phyloP scores from a whole-genome alignment of 78 protist species.

The Dictyostelium brefeldianum region DNA sequence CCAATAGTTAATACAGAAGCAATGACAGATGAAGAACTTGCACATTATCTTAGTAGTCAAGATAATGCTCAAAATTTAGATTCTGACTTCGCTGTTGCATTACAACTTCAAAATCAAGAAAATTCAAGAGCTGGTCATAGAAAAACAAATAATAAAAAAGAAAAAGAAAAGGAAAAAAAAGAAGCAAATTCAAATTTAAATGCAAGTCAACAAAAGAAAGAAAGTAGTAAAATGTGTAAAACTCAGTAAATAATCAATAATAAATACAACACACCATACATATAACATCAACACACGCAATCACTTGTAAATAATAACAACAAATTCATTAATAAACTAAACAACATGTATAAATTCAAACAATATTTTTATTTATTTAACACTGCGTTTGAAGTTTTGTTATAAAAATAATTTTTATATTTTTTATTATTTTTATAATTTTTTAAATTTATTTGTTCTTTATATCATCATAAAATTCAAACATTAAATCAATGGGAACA shows the following conservation, averaged over 20 bases:
- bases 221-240: conserved; percentile 20
- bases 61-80: neutral
- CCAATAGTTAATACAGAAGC: neutral
- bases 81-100: conserved; percentile 41
- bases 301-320: too few species aligned
- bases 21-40: conserved; percentile 71
- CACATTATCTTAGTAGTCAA: conserved; percentile 33
- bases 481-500: too few species aligned
- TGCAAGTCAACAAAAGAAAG: neutral
- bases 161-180: neutral
- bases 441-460: too few species aligned
- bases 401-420: too few species aligned
- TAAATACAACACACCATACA: too few species aligned
- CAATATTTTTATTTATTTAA: too few species aligned
- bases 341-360: too few species aligned
- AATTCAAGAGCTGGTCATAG: neutral
- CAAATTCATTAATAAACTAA: too few species aligned
- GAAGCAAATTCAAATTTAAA: neutral
- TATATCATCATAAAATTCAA: too few species aligned
- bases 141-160: neutral
- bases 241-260: conserved; percentile 34
- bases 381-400: too few species aligned
- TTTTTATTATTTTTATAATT: too few species aligned
- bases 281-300: too few species aligned
- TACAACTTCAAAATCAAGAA: conserved; percentile 54